Evolutionary conservation across 768 basidiomycete species (phyloP).

Genomic region (Roridomyces roridus): DNA sequence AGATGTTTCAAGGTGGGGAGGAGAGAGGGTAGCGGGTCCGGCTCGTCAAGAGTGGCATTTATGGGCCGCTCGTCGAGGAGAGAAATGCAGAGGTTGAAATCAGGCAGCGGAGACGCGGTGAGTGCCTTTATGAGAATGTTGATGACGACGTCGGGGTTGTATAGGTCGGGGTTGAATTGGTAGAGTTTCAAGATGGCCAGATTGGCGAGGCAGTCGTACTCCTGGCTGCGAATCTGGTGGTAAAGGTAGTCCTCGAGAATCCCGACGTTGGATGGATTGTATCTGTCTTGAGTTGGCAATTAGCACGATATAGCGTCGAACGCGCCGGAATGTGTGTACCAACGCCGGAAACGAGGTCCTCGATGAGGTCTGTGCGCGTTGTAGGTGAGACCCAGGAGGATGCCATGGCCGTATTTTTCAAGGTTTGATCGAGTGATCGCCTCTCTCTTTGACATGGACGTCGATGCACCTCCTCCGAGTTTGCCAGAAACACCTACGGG

Average conservation of each 20-base stretch:
- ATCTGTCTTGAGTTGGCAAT: slow-evolving; percentile 70
- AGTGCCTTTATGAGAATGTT: slow-evolving; percentile 95
- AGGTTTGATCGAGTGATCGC: background rate
- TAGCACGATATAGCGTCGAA: background rate
- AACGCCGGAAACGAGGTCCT: slow-evolving; percentile 89
- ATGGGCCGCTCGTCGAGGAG: slow-evolving; percentile 80
- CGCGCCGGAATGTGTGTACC: slow-evolving; percentile 54
- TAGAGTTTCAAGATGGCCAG: slow-evolving; percentile 60
- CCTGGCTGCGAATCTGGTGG: slow-evolving; percentile 88
- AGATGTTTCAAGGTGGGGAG: slow-evolving; percentile 73
- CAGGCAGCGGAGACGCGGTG: slow-evolving; percentile 83
- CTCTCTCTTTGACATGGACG: background rate
- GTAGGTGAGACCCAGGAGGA: slow-evolving; percentile 76
- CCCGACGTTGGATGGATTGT: slow-evolving; percentile 93
- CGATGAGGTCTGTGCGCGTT: slow-evolving; percentile 85
- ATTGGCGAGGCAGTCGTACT: slow-evolving; percentile 95
- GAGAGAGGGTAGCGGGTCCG: slow-evolving; percentile 77
- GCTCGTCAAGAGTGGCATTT: slow-evolving; percentile 69
- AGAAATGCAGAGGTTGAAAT: slow-evolving; percentile 94
- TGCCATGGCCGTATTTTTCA: slow-evolving; percentile 46
- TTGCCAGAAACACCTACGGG: slow-evolving; percentile 10
- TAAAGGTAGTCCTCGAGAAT: slow-evolving; percentile 97
- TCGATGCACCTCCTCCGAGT: background rate
- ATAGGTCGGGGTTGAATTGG: slow-evolving; percentile 94
- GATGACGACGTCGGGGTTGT: slow-evolving; percentile 91